Percentiles rank a stretch among this genome's conserved stretches.
Evolutionary conservation across 345 rosid genomes (phyloP).

Genomic region (Salix suchowensis): DNA sequence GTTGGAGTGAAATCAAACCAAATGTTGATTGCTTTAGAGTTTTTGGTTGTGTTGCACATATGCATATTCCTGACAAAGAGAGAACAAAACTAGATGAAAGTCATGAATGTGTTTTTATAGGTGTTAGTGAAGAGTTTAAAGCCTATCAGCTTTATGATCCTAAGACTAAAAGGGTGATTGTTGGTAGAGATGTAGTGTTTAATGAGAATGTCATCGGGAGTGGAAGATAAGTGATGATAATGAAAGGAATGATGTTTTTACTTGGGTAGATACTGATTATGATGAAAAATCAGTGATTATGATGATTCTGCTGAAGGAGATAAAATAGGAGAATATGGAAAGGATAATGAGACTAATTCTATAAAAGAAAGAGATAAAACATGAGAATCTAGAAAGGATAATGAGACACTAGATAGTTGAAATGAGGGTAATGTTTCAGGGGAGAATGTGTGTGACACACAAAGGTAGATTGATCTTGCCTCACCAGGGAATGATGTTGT

Average conservation of each 20-base stretch:
- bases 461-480: no score
- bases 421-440: no score
- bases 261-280: background rate
- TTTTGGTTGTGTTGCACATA: background rate
- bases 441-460: no score
- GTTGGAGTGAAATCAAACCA: background rate
- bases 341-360: no score
- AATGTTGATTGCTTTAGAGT: background rate
- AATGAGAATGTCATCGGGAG: background rate
- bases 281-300: background rate
- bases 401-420: no score
- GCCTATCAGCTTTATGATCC: background rate
- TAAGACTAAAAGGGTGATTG: background rate
- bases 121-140: background rate
- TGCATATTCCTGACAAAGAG: background rate
- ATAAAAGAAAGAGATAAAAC: no score
- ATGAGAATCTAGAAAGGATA: no score
- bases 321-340: no score
- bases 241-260: background rate
- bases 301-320: background rate
- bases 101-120: background rate
- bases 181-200: background rate
- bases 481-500: background rate
- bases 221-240: background rate
- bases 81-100: background rate